Evolutionary conservation across 2,329 filamentous ascomycete genomes (phyloP), one percentile per base, ranked within the genome.

Genomic region (Pyrenochaeta sp.): DNA sequence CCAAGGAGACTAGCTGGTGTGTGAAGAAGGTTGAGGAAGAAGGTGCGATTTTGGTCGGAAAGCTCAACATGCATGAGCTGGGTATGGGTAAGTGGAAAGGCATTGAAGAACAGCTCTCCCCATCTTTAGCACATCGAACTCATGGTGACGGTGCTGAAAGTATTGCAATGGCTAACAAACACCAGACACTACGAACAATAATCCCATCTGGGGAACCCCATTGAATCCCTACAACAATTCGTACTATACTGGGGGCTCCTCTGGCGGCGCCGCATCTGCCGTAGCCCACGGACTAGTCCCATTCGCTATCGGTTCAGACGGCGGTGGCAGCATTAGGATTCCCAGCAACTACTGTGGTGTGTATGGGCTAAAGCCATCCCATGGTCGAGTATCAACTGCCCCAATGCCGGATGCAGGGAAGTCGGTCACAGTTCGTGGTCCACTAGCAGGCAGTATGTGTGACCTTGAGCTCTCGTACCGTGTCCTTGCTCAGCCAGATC

Each of bases 401-500:
- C 89, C 89, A 0, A 83, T 85, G 1, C 75, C 80, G 12, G 85
- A 85, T 52, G 80, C 86, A 45, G 84, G 83, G 21, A 80, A 82
- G 30, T 89, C 84, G 0, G 87, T 86, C 30, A 85, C 84, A 50
- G 88, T 95, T 14, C 80, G 85, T 6, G 91, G 91, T 0, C 92
- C 93, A 7, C 84, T 97, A 66, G 89, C 91, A 14, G 83, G 86
- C 42, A 94, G 84, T 49, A 90, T 90, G 58, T 81, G 87, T 31
- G 93, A 96, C 67, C 84, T 97, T 5, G 88, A 89, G 56, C 82
- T 92, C 46, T 89, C 90, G n/a, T 97, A 95, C 78, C 87, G 90
- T 44, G 73, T 90, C 64, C 92, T 96, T 83, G 84, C 90, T 2
- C 83, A 86, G 46, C 90, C 91, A 0, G 84, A 96, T 65, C 85